These are phyloP conservation scores for Babesia ovata DNA, from an alignment of 169 alveolate genomes.

Conservation along the genomic window DNA sequence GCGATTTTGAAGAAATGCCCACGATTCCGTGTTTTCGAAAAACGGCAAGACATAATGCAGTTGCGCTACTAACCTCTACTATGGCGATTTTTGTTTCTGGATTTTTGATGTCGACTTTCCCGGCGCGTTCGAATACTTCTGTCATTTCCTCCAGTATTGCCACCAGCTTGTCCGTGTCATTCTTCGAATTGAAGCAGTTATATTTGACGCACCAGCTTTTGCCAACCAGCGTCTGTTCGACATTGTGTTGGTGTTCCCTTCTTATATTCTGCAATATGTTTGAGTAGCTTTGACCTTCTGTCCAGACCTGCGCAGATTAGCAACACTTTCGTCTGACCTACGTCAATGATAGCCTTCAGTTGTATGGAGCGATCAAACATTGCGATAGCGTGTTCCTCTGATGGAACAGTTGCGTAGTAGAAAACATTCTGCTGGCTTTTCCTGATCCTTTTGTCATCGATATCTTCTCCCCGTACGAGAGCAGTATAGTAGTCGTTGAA, in stretches of 20 bases:
- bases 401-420: constrained; percentile 44
- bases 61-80: constrained; percentile 37
- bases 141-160: constrained; percentile 36
- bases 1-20: too few species aligned
- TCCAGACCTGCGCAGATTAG: constrained; percentile 51
- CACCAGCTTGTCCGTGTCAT: constrained; percentile 6
- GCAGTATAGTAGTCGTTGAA: constrained; percentile 38
- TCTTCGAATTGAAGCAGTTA: constrained; percentile 40
- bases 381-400: constrained; percentile 24
- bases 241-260: not conserved
- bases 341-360: constrained; percentile 31
- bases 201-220: constrained; percentile 57
- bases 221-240: constrained; percentile 5
- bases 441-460: constrained; percentile 10
- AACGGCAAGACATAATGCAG: not conserved
- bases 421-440: constrained; percentile 50
- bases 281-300: constrained; percentile 40
- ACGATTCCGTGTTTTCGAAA: too few species aligned
- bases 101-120: constrained; percentile 48
- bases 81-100: constrained; percentile 61
- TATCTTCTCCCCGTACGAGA: constrained; percentile 15
- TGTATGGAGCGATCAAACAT: constrained; percentile 45
- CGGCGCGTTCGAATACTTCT: constrained; percentile 50
- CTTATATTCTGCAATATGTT: constrained; percentile 20
- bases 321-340: not conserved